These are phyloP conservation scores for Dictyostelium firmibasis DNA, from an alignment of 78 protist species.

Conservation along the genomic window DNA sequence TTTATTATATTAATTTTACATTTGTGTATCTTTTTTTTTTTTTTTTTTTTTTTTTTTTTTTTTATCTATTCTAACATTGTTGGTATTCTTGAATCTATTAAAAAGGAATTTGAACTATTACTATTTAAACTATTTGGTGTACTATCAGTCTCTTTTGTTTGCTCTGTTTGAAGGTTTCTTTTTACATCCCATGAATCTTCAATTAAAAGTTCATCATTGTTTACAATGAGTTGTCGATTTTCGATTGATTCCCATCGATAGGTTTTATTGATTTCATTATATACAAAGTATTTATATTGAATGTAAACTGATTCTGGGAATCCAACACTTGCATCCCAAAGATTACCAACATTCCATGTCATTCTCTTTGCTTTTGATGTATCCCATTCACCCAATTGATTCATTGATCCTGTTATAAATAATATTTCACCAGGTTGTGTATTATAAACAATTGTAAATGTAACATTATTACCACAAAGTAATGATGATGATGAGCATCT, in stretches of 20 bases:
- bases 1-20: too few species aligned
- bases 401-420: slow-evolving; percentile 21
- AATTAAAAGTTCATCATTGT: slow-evolving; percentile 7
- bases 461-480: slow-evolving; percentile 44
- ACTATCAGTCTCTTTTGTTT: background rate
- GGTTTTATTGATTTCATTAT: slow-evolving; percentile 6
- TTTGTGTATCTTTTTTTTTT: too few species aligned
- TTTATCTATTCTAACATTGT: background rate
- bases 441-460: slow-evolving; percentile 25
- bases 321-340: slow-evolving; percentile 61
- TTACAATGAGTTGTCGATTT: slow-evolving; percentile 3
- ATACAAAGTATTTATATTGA: slow-evolving; percentile 52
- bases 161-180: background rate
- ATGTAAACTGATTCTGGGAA: slow-evolving; percentile 16
- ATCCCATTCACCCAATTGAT: slow-evolving; percentile 41
- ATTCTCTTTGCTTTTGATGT: slow-evolving; percentile 21
- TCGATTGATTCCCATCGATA: slow-evolving; percentile 37
- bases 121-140: background rate
- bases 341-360: slow-evolving; percentile 64
- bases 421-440: slow-evolving; percentile 56
- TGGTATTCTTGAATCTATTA: background rate
- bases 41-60: too few species aligned
- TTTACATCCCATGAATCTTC: slow-evolving; percentile 3
- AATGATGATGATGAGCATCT: slow-evolving; percentile 34
- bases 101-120: background rate